Conservation (phyloP, 2,329 filamentous ascomycete genomes). For the Stagonosporopsis vannaccii region DNA sequence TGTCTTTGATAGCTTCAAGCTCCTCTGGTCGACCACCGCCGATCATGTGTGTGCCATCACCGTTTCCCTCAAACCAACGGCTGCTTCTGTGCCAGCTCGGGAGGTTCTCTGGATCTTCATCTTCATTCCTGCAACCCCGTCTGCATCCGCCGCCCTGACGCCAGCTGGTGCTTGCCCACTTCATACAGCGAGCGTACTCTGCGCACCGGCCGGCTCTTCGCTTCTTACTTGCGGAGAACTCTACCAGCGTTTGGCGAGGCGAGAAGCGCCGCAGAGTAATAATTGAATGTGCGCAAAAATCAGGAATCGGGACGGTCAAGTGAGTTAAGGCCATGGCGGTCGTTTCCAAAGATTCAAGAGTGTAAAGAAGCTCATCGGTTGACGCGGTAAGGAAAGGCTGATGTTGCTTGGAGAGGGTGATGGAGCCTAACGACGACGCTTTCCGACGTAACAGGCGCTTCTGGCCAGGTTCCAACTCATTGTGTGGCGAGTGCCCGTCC, state of each 20-base stretch:
- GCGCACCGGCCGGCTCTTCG: conserved; percentile 30
- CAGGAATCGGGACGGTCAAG: conserved; percentile 32
- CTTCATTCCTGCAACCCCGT: conserved; percentile 42
- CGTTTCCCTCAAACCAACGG: conserved; percentile 40
- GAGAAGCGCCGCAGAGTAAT: conserved; percentile 41
- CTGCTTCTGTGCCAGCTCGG: conserved; percentile 46
- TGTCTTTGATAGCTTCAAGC: conserved; percentile 19
- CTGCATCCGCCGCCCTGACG: conserved; percentile 41
- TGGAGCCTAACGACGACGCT: conserved; percentile 22
- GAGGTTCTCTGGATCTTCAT: conserved; percentile 41
- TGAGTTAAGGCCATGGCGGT: conserved; percentile 39
- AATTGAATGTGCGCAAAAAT: conserved; percentile 42
- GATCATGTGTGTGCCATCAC: conserved; percentile 41
- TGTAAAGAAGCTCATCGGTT: conserved; percentile 35
- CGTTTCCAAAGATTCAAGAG: conserved; percentile 45
- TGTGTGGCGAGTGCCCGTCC: neutral
- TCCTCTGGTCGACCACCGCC: conserved; percentile 31
- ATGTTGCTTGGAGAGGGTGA: conserved; percentile 12
- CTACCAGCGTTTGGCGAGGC: conserved; percentile 33
- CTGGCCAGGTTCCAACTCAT: conserved; percentile 12
- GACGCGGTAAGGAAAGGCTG: conserved; percentile 33
- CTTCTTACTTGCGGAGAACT: conserved; percentile 34
- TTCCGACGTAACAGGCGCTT: conserved; percentile 30
- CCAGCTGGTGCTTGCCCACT: conserved; percentile 43
- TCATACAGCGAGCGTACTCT: conserved; percentile 45